These are phyloP conservation scores for Prunus kanzakura DNA, from an alignment of 306 rosid genomes.

Conservation along the genomic window DNA sequence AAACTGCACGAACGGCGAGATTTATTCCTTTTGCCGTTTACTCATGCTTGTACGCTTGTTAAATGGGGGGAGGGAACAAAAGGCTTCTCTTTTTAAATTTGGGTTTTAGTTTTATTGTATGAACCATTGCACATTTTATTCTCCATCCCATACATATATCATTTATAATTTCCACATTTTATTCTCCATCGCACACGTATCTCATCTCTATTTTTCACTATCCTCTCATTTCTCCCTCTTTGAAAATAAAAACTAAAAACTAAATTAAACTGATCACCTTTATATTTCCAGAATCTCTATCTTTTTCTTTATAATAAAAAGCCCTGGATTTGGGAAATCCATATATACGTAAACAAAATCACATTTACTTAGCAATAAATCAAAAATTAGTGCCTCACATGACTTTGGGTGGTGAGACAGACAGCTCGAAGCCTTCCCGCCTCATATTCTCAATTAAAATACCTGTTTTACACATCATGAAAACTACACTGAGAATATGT, in stretches of 20 bases:
- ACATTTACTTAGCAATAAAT: slow-evolving; percentile 9
- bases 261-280: background rate
- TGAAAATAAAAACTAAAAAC: background rate
- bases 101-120: background rate
- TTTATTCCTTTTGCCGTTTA: slow-evolving; percentile 65
- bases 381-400: slow-evolving; percentile 47
- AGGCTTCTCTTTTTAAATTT: too few relatives aligned
- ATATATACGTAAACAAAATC: background rate
- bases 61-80: background rate
- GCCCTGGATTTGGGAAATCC: background rate
- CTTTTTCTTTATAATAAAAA: background rate
- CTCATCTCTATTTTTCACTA: background rate
- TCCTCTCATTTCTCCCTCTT: background rate
- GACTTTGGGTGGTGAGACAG: slow-evolving; percentile 96
- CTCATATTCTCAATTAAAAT: slow-evolving; percentile 97
- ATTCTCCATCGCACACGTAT: too few relatives aligned
- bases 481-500: slow-evolving; percentile 20
- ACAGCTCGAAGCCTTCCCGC: slow-evolving; percentile 93
- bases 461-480: slow-evolving; percentile 53
- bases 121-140: too few relatives aligned
- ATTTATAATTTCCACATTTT: too few relatives aligned
- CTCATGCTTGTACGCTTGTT: slow-evolving; percentile 91
- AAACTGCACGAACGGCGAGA: slow-evolving; percentile 27
- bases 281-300: background rate
- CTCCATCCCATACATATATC: background rate